phyloP scores from a whole-genome alignment of 169 alveolate genomes.

The Prorocentrum cordatum region DNA sequence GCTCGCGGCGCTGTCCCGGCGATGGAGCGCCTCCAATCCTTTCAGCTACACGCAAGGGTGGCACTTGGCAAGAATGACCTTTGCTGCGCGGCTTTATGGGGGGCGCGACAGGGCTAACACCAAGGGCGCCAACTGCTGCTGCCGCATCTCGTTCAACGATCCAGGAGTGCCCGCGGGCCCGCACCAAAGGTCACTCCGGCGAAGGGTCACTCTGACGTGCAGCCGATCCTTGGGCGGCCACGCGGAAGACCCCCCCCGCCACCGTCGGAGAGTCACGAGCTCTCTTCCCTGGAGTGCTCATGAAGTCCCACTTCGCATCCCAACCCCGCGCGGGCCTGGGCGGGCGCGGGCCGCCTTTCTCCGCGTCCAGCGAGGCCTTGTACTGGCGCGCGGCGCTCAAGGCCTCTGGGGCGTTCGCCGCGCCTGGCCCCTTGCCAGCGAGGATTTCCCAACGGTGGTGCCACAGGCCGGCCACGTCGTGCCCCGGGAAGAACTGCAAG shows the following conservation, averaged over 20 bases:
- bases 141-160: no score
- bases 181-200: no score
- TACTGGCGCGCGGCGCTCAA: neutral
- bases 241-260: neutral
- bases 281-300: neutral
- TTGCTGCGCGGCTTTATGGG: no score
- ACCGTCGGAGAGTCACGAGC: neutral
- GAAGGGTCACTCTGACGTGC: no score
- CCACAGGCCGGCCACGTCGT: neutral
- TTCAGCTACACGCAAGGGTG: no score
- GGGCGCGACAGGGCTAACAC: no score
- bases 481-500: neutral
- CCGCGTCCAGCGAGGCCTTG: constrained; percentile 11
- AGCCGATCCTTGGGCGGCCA: neutral
- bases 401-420: neutral
- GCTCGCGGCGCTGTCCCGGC: no score
- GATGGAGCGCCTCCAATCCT: no score
- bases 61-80: no score
- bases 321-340: neutral
- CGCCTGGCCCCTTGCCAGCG: neutral
- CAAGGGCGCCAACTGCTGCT: no score
- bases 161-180: no score
- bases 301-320: constrained; percentile 3
- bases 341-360: constrained; percentile 24
- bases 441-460: constrained; percentile 4